Evolutionary conservation across 495 filamentous ascomycete genomes (phyloP).

Genomic region (Diplogelasinospora grovesii): DNA sequence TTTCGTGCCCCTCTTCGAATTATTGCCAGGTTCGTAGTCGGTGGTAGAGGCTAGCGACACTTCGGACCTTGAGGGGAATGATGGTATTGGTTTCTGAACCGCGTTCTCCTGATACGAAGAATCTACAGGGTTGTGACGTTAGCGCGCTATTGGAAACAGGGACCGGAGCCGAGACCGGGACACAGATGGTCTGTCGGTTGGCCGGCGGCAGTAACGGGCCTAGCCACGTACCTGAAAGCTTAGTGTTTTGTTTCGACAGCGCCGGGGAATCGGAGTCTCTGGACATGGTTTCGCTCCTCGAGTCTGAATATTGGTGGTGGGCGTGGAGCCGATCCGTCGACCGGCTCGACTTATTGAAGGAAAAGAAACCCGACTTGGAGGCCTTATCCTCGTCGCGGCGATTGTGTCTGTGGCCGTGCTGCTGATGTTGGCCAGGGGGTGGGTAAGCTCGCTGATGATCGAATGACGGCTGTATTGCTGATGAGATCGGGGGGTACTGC

Average conservation of each 20-base stretch:
- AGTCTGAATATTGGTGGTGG: constrained; percentile 30
- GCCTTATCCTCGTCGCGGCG: constrained; percentile 28
- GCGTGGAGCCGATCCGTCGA: constrained; percentile 31
- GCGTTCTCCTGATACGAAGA: constrained; percentile 32
- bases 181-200: constrained; percentile 2
- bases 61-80: constrained; percentile 37
- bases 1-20: constrained; percentile 40
- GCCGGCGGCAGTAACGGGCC: not conserved
- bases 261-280: constrained; percentile 33
- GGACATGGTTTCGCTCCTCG: constrained; percentile 37
- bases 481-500: constrained; percentile 12
- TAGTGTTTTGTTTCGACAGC: constrained; percentile 36
- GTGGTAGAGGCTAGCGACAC: constrained; percentile 33
- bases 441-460: constrained; percentile 13
- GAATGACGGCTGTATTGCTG: constrained; percentile 11
- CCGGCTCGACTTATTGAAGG: constrained; percentile 38
- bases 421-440: constrained; percentile 8
- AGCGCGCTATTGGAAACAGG: constrained; percentile 14
- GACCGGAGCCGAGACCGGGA: not conserved
- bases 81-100: constrained; percentile 26
- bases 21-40: constrained; percentile 30
- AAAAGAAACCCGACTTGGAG: constrained; percentile 37
- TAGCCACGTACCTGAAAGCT: constrained; percentile 39
- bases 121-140: constrained; percentile 23
- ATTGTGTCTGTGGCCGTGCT: constrained; percentile 20